Base-by-base conservation (phyloP, 257 asterid species). In the Nicotiana otophora region DNA sequence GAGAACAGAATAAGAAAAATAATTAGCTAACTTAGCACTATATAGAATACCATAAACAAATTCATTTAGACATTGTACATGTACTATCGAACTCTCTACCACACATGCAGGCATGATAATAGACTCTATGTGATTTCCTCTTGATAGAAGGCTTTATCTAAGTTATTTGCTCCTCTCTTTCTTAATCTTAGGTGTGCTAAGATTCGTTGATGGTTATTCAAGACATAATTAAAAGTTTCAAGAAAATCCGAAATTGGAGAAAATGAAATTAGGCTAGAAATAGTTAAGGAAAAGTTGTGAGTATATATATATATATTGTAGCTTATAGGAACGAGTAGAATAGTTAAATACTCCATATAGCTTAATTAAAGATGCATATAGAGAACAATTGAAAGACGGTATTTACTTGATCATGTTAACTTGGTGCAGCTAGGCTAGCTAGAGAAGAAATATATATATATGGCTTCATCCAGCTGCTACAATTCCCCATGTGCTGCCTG, bases 401-500 rank as follows among this genome's bases (percentile, higher is more conserved):
- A 0, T 74, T 1, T 74, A 26, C 80, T 74, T 51, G 80, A 46
- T 42, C 48, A 7, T 46, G 2, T 70, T 70, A 20, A 42, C 14
- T 74, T 48, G 20, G 5, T 74, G 80, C 80, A 74, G 78, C 61
- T 42, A 39, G 48, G 48, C 48, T 39, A 39, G 48, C 48, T 72
- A 65, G 69, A 23, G 70, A 28, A 42, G 0, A 65, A 81, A 46
- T 12, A 39, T 39, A 7, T 36, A 48, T 36, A 39, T 1, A 89
- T 89, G 92, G 89, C 92, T 7, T 87, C 92, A 84, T 84, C 89
- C 51, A 86, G 86, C 83, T 83, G 89, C 19, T 87, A 84, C 89
- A 89, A 84, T 62, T 82, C 88, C 17, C 92, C 90, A 8, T 89
- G 92, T 79, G 92, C 92, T 33, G 90, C 90, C 78, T 89, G 92